A percentile compares a stretch with the other conserved stretches of the same genome.
phyloP scores from a whole-genome alignment of 805 yeast genomes.

The Blastobotrys chiropterorum region DNA sequence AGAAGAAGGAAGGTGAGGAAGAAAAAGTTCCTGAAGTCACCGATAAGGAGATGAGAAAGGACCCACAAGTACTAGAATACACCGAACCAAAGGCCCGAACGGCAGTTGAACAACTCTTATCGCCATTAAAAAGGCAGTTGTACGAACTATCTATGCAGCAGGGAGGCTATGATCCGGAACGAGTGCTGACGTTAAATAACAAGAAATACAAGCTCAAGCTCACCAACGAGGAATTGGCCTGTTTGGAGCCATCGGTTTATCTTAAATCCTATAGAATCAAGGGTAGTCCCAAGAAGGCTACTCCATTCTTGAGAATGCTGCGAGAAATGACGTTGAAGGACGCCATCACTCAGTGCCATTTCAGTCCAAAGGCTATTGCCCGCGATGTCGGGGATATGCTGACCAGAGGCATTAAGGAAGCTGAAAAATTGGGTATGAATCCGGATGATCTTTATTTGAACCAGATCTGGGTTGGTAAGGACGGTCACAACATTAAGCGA shows the following conservation, averaged over 20 bases:
- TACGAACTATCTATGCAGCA: conserved; percentile 53
- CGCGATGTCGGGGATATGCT: conserved; percentile 73
- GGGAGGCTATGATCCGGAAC: conserved; percentile 61
- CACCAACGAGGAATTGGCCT: conserved; percentile 59
- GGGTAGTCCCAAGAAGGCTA: conserved; percentile 85
- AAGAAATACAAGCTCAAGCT: conserved; percentile 51
- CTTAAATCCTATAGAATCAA: conserved; percentile 75
- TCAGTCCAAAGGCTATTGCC: conserved; percentile 71
- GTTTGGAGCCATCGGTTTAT: conserved; percentile 84
- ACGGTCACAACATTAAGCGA: conserved; percentile 66
- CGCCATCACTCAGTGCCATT: conserved; percentile 91
- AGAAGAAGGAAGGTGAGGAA: conserved; percentile 3
- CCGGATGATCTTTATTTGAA: conserved; percentile 62
- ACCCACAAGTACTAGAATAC: conserved; percentile 38
- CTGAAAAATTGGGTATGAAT: conserved; percentile 51
- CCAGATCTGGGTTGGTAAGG: conserved; percentile 89
- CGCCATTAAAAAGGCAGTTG: conserved; percentile 65
- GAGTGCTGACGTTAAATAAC: conserved; percentile 43
- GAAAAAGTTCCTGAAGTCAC: conserved; percentile 2
- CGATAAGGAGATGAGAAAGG: conserved; percentile 13
- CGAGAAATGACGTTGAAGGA: conserved; percentile 62
- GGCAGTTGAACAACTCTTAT: conserved; percentile 50
- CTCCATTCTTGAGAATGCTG: conserved; percentile 68
- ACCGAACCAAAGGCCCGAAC: conserved; percentile 47
- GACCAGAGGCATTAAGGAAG: conserved; percentile 65